Conservation (phyloP, 768 basidiomycete species). For the Phylloporus rhodoxanthus region DNA sequence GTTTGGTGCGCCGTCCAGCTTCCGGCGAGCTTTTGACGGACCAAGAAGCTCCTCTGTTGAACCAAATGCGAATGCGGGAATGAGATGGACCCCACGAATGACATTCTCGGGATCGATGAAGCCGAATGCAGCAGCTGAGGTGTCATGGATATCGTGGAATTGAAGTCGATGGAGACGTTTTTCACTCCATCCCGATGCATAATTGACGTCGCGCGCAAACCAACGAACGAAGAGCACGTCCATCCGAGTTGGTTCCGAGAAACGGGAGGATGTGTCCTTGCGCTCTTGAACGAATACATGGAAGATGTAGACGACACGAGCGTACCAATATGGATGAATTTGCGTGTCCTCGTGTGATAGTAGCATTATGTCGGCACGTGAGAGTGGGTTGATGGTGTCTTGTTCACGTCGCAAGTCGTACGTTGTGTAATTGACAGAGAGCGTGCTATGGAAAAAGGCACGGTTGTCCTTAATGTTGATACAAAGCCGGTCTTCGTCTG, state of each 20-base stretch:
- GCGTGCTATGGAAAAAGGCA: constrained; percentile 17
- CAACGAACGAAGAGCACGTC: constrained; percentile 41
- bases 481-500: constrained; percentile 13
- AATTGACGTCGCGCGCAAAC: constrained; percentile 28
- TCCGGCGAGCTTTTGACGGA: too few species aligned
- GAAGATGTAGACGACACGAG: constrained; percentile 10
- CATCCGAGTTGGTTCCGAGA: constrained; percentile 15
- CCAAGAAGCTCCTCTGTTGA: too few species aligned
- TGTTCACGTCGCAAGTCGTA: constrained; percentile 27
- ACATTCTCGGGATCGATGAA: constrained; percentile 41
- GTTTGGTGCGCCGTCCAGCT: too few species aligned
- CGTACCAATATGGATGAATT: constrained; percentile 37
- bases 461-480: constrained; percentile 21
- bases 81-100: constrained; percentile 35
- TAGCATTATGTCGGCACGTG: constrained; percentile 34
- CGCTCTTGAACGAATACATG: constrained; percentile 7
- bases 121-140: constrained; percentile 31
- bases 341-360: constrained; percentile 15
- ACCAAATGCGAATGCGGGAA: constrained; percentile 30
- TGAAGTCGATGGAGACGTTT: constrained; percentile 34
- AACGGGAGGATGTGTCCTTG: not conserved
- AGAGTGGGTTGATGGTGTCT: constrained; percentile 36
- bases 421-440: constrained; percentile 27
- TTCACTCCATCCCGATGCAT: constrained; percentile 20
- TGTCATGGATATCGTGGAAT: constrained; percentile 28